These are phyloP conservation scores for Calophaca sinica DNA, from an alignment of 306 rosid species.

Conservation along the genomic window DNA sequence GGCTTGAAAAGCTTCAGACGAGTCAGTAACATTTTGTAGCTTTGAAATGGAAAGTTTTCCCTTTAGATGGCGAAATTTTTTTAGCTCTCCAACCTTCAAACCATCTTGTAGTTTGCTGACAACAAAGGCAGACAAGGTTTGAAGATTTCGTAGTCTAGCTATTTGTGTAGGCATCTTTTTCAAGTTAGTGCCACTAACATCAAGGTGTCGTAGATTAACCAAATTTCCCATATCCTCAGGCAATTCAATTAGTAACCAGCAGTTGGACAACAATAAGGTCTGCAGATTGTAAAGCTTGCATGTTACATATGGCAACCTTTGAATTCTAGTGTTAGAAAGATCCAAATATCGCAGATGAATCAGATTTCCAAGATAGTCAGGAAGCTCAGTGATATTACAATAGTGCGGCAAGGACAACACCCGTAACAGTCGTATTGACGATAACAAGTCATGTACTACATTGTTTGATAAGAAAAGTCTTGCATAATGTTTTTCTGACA, in stretches of 20 bases:
- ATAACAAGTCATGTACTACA: constrained; percentile 22
- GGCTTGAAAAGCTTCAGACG: not conserved
- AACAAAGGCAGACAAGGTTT: constrained; percentile 28
- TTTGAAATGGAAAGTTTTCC: constrained; percentile 32
- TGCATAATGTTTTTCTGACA: not conserved
- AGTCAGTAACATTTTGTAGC: constrained; percentile 37
- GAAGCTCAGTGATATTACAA: constrained; percentile 10
- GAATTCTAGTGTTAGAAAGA: not conserved
- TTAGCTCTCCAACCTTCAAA: constrained; percentile 15
- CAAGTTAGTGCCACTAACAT: constrained; percentile 9
- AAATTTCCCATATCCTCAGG: constrained; percentile 7
- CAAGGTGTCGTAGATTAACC: constrained; percentile 16
- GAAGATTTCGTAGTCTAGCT: constrained; percentile 11
- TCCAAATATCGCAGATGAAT: constrained; percentile 46
- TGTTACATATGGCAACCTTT: constrained; percentile 17
- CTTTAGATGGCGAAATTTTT: not conserved
- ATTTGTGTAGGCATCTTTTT: constrained; percentile 29
- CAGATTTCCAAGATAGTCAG: constrained; percentile 24
- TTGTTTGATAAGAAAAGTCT: not conserved
- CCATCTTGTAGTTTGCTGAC: not conserved
- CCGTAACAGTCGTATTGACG: constrained; percentile 10
- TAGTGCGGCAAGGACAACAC: constrained; percentile 32
- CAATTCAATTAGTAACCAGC: constrained; percentile 2
- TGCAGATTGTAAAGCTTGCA: constrained; percentile 44
- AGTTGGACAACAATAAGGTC: constrained; percentile 25